Evolutionary conservation across 2,329 filamentous ascomycete genomes (phyloP).

Genomic region (Trichoderma polysporum): DNA sequence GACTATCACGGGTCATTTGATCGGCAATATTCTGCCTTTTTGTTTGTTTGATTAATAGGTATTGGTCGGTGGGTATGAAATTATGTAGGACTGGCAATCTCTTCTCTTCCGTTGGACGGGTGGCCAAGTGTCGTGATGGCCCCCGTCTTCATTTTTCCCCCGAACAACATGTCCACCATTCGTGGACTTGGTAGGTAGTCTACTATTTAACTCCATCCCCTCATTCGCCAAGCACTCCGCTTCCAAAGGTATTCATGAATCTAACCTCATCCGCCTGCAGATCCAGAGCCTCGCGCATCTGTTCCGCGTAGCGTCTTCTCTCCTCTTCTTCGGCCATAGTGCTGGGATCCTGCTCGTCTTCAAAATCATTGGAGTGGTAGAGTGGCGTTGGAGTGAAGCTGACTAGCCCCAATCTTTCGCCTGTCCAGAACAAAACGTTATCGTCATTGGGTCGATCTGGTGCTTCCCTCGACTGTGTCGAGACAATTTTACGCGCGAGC

Average conservation of each 20-base stretch:
- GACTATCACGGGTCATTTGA: not conserved
- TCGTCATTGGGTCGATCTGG: constrained; percentile 51
- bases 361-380: constrained; percentile 53
- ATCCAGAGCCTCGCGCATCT: constrained; percentile 73
- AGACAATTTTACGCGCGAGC: constrained; percentile 76
- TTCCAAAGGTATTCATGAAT: constrained; percentile 66
- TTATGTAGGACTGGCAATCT: constrained; percentile 9
- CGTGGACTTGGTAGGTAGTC: not conserved
- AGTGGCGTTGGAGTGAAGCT: constrained; percentile 56
- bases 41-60: not conserved
- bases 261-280: constrained; percentile 76
- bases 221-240: not conserved
- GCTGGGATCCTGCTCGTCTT: constrained; percentile 45
- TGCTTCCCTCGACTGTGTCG: constrained; percentile 47
- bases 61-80: not conserved
- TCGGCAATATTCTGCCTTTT: not conserved
- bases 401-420: constrained; percentile 75
- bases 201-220: not conserved
- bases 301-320: constrained; percentile 62
- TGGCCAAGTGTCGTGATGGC: constrained; percentile 5
- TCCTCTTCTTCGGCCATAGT: constrained; percentile 48
- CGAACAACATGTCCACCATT: not conserved
- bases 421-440: constrained; percentile 83
- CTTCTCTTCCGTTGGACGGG: not conserved
- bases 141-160: not conserved